Conservation (phyloP, 2,329 filamentous ascomycete species). For the Cladophialophora bantiana region DNA sequence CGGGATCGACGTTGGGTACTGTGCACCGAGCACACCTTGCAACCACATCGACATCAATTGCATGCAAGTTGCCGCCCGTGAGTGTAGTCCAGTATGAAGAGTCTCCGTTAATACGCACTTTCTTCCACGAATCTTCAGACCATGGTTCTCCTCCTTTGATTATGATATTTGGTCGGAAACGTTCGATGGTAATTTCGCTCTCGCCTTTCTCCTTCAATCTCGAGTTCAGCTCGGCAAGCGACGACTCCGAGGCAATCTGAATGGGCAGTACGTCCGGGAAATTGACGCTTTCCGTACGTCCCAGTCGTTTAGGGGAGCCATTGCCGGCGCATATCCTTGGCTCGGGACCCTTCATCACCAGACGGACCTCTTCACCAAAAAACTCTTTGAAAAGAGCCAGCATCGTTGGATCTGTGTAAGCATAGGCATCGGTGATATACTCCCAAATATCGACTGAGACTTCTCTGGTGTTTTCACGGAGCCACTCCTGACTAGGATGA, state of each 20-base stretch:
- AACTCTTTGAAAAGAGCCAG: conserved; percentile 64
- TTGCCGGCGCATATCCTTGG: conserved; percentile 63
- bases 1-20: conserved; percentile 70
- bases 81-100: conserved; percentile 29
- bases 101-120: conserved; percentile 55
- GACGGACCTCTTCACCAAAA: conserved; percentile 58
- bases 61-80: conserved; percentile 20
- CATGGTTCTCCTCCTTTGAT: conserved; percentile 63
- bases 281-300: conserved; percentile 60
- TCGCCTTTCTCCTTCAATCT: conserved; percentile 55
- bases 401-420: conserved; percentile 57
- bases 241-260: conserved; percentile 63
- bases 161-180: conserved; percentile 70
- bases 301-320: conserved; percentile 61
- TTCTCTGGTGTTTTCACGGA: conserved; percentile 60
- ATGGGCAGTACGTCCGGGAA: conserved; percentile 68
- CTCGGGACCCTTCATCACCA: conserved; percentile 69
- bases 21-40: conserved; percentile 67
- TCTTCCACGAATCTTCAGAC: conserved; percentile 70
- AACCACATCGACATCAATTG: conserved; percentile 62
- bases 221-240: conserved; percentile 64
- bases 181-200: conserved; percentile 63
- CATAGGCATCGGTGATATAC: conserved; percentile 63
- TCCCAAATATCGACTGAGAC: conserved; percentile 65
- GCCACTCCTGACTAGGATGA: conserved; percentile 61